Conservation (phyloP, 2,329 filamentous ascomycete species). For the Beauveria pseudobassiana region DNA sequence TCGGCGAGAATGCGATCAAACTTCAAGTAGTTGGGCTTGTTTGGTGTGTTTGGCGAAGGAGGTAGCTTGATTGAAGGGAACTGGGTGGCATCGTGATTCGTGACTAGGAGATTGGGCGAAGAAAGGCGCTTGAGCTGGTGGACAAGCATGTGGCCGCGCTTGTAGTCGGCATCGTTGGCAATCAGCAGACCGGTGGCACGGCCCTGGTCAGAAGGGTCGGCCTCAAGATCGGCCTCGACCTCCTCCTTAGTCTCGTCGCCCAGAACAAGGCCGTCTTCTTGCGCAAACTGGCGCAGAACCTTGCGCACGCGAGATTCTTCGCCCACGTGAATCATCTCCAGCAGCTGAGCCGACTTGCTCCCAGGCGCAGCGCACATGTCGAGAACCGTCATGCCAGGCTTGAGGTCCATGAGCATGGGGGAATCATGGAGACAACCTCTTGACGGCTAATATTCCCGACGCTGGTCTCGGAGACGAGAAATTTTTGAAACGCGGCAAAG, state of each 20-base stretch:
- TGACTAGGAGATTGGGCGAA: constrained; percentile 93
- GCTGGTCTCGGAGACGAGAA: constrained; percentile 92
- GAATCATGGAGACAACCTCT: constrained; percentile 98
- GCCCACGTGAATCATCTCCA: constrained; percentile 88
- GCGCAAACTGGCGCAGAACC: constrained; percentile 56
- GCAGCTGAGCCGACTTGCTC: constrained; percentile 90
- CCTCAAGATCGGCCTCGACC: constrained; percentile 43
- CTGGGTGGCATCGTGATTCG: constrained; percentile 94
- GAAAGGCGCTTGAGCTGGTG: constrained; percentile 97
- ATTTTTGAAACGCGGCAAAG: constrained; percentile 94
- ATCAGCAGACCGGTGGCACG: constrained; percentile 86
- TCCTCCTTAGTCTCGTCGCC: constrained; percentile 40
- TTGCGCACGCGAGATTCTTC: constrained; percentile 81
- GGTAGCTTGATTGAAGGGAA: constrained; percentile 89
- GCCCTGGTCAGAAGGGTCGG: constrained; percentile 66
- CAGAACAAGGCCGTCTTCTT: constrained; percentile 50
- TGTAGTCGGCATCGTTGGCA: constrained; percentile 95
- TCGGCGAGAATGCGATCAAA: constrained; percentile 96
- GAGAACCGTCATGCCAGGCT: constrained; percentile 84
- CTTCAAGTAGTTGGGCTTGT: constrained; percentile 70
- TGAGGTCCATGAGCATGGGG: constrained; percentile 88
- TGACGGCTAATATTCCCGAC: constrained; percentile 97
- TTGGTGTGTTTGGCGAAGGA: constrained; percentile 44
- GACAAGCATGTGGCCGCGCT: constrained; percentile 91
- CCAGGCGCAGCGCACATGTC: constrained; percentile 96